Base-by-base conservation (phyloP, 2,329 filamentous ascomycete species). In the Ilyonectria destructans region DNA sequence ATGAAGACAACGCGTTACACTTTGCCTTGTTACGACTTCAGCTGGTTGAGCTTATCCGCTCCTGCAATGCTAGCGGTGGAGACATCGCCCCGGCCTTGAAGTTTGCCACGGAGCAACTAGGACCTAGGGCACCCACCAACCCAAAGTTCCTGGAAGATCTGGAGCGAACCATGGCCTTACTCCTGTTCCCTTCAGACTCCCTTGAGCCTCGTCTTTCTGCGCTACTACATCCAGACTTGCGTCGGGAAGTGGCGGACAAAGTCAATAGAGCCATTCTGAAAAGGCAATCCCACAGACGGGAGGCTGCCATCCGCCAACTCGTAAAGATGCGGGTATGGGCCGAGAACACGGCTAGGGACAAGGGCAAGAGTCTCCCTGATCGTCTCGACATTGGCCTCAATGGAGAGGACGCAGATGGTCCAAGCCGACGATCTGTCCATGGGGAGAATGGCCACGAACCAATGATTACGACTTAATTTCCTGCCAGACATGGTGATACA, bases 1-100 rank as follows among this genome's bases (percentile, higher is more conserved):
- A 99, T 79, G 88, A 88, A 68, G 90, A 98, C 77, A 90, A 93
- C 1, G 88, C 92, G 2, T 85, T 99, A 52, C 95, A 98, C 80
- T 99, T 99, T 81, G 90, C 94, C 1, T 86, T 99, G 5, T 86
- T 99, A 54, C 92, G 96, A 40, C 87, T 99, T 45, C 96, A 99
- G 80, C 88, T 99, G 6, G 93, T 99, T 63, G 96, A 99, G 83
- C 87, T 98, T 60, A 99, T 99, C 75, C 91, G 95, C 37, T 85
- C 85, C 46, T 95, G 93, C 81, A 93, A 90, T 62, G 85, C 88
- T 12, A 85, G 86, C 45, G 87, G 89, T 62, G 89, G 90, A 33
- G 93, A 97, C 74, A 95, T 97, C 61, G 89, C 81, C 10, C 90
- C 92, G 7, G 96, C 95, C 1, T 83, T 99, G 59, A 90, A 91